Evolutionary conservation across 495 filamentous ascomycete species (phyloP).

Genomic region (Neurospora tetraspora): DNA sequence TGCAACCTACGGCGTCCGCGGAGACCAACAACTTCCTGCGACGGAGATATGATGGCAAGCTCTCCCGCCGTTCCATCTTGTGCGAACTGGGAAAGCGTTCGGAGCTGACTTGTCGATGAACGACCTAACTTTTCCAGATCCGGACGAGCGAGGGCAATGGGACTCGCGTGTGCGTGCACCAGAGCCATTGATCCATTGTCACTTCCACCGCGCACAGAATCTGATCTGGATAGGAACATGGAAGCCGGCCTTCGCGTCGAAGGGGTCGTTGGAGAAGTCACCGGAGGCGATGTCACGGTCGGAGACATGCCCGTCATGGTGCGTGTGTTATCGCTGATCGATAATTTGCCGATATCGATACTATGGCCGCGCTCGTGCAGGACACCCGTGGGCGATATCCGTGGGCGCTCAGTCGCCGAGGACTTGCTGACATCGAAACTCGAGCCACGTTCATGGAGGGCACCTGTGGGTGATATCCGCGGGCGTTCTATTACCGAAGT

Average conservation of each 20-base stretch:
- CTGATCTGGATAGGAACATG: conserved; percentile 43
- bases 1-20: conserved; percentile 77
- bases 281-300: background rate
- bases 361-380: conserved; percentile 40
- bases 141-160: conserved; percentile 43
- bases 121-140: conserved; percentile 71
- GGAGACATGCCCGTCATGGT: conserved; percentile 22
- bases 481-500: conserved; percentile 29
- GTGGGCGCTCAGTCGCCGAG: conserved; percentile 25
- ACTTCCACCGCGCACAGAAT: conserved; percentile 31
- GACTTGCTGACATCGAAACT: conserved; percentile 41
- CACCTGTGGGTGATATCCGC: conserved; percentile 17
- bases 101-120: conserved; percentile 79
- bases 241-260: conserved; percentile 41
- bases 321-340: conserved; percentile 23
- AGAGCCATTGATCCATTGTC: conserved; percentile 26
- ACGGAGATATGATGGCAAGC: conserved; percentile 61
- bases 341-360: conserved; percentile 40
- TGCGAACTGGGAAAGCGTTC: conserved; percentile 79
- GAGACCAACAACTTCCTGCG: conserved; percentile 77
- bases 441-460: conserved; percentile 34
- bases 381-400: conserved; percentile 18
- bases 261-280: conserved; percentile 19
- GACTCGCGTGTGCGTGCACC: conserved; percentile 33
- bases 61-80: conserved; percentile 64